Conservation (phyloP, 306 rosid species). For the Acacia confusa region DNA sequence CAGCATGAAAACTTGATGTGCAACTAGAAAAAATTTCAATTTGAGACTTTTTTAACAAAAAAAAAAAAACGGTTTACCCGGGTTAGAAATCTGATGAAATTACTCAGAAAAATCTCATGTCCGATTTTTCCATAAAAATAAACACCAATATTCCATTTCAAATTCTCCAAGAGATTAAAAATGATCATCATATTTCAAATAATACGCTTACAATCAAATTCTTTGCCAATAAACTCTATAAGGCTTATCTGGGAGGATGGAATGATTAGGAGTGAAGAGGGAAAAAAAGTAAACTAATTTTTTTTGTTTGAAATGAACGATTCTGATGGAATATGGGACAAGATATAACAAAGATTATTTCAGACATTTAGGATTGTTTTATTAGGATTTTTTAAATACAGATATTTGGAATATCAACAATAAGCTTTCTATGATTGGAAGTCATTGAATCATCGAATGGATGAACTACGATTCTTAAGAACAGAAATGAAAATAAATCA, state of each 20-base stretch:
- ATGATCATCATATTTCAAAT: slow-evolving; percentile 12
- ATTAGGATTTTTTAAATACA: too few relatives aligned
- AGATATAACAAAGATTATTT: background rate
- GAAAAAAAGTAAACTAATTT: background rate
- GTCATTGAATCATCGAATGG: too few relatives aligned
- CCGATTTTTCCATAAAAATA: slow-evolving; percentile 19
- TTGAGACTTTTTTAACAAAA: background rate
- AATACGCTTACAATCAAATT: background rate
- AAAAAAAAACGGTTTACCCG: background rate
- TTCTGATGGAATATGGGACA: background rate
- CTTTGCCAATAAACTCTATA: slow-evolving; percentile 11
- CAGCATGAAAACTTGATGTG: slow-evolving; percentile 26
- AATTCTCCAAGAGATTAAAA: slow-evolving; percentile 20
- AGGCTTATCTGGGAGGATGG: background rate
- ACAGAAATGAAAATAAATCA: background rate
- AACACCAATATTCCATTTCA: slow-evolving; percentile 19
- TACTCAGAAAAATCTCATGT: slow-evolving; percentile 7
- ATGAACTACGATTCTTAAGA: slow-evolving; percentile 7
- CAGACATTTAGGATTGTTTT: background rate
- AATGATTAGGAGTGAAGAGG: background rate
- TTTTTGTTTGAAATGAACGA: background rate
- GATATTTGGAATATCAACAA: background rate
- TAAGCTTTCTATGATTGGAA: too few relatives aligned
- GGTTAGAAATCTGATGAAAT: slow-evolving; percentile 2
- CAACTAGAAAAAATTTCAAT: background rate